A percentile compares a stretch with the other conserved stretches of the same genome.
These are phyloP conservation scores for Tremella mesenterica DNA, from an alignment of 768 basidiomycete genomes.

Conservation along the genomic window DNA sequence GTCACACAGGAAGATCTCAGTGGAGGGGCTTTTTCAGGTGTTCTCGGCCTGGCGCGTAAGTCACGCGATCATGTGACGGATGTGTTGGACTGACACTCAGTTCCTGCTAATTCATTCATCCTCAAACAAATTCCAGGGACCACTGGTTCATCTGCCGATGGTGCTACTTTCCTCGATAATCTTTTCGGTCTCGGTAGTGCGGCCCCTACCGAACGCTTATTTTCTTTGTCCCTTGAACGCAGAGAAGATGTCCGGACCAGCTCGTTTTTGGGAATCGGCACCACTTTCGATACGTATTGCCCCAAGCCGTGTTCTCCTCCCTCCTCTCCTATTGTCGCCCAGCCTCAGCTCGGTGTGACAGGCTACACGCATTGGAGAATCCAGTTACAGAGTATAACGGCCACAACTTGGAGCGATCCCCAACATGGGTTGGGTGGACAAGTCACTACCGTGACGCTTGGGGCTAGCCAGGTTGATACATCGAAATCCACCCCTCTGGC, in stretches of 20 bases:
- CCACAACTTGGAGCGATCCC: slow-evolving; percentile 22
- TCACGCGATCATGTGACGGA: neutral
- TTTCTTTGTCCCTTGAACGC: slow-evolving; percentile 37
- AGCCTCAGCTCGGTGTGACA: slow-evolving; percentile 28
- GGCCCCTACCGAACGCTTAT: slow-evolving; percentile 36
- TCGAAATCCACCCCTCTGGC: slow-evolving; percentile 29
- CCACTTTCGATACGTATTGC: slow-evolving; percentile 23
- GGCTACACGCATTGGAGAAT: slow-evolving; percentile 41
- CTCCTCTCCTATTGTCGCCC: slow-evolving; percentile 36
- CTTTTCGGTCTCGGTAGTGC: slow-evolving; percentile 35
- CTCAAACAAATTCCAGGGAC: slow-evolving; percentile 32
- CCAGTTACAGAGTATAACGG: slow-evolving; percentile 24
- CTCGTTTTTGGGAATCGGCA: slow-evolving; percentile 35
- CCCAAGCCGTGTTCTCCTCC: slow-evolving; percentile 30
- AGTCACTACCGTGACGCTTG: slow-evolving; percentile 16
- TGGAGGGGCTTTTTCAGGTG: slow-evolving; percentile 34
- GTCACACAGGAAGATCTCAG: slow-evolving; percentile 35
- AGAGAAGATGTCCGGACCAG: slow-evolving; percentile 38
- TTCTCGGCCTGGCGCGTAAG: slow-evolving; percentile 39
- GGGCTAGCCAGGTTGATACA: slow-evolving; percentile 19
- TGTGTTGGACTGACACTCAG: slow-evolving; percentile 2
- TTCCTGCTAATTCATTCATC: slow-evolving; percentile 41
- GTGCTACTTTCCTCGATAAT: slow-evolving; percentile 43
- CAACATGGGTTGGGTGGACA: slow-evolving; percentile 18
- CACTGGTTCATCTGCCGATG: slow-evolving; percentile 38